These are phyloP conservation scores for Phytopythium boreale DNA, from an alignment of 352 stramenopile genomes.

Conservation along the genomic window DNA sequence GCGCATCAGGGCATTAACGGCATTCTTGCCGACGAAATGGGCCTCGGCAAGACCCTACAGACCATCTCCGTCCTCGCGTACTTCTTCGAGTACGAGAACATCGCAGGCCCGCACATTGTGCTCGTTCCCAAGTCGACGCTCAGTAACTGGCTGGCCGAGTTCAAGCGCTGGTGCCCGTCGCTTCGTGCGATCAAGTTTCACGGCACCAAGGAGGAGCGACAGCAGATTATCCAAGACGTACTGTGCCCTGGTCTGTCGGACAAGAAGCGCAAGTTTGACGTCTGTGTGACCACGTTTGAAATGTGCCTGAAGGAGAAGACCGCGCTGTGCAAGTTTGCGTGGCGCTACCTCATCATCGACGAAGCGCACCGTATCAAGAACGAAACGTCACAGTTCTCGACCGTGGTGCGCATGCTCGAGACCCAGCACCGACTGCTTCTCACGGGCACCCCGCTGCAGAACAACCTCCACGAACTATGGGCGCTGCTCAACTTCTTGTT, in stretches of 20 bases:
- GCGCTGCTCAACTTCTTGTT: constrained; percentile 93
- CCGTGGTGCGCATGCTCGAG: constrained; percentile 78
- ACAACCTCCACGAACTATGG: constrained; percentile 95
- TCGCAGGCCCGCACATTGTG: constrained; percentile 90
- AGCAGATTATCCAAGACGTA: constrained; percentile 86
- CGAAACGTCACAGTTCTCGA: constrained; percentile 86
- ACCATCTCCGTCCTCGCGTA: constrained; percentile 88
- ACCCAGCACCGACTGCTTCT: constrained; percentile 87
- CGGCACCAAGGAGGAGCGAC: constrained; percentile 86
- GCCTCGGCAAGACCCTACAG: constrained; percentile 97
- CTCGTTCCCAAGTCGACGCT: constrained; percentile 93
- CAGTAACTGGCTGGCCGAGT: constrained; percentile 93
- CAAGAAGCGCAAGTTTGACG: constrained; percentile 93
- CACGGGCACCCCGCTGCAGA: constrained; percentile 94
- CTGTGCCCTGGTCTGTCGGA: constrained; percentile 84
- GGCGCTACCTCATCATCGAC: constrained; percentile 88
- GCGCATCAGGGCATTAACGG: constrained; percentile 99
- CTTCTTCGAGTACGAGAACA: constrained; percentile 81
- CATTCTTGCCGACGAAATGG: constrained; percentile 98
- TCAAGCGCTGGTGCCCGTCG: constrained; percentile 90
- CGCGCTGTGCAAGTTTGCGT: constrained; percentile 89
- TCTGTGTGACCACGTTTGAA: constrained; percentile 98
- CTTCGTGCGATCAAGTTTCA: constrained; percentile 94
- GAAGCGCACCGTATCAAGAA: constrained; percentile 90
- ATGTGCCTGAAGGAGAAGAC: constrained; percentile 91